These are phyloP conservation scores for Kodamaea suecica DNA, from an alignment of 1,139 yeast genomes.

Conservation along the genomic window DNA sequence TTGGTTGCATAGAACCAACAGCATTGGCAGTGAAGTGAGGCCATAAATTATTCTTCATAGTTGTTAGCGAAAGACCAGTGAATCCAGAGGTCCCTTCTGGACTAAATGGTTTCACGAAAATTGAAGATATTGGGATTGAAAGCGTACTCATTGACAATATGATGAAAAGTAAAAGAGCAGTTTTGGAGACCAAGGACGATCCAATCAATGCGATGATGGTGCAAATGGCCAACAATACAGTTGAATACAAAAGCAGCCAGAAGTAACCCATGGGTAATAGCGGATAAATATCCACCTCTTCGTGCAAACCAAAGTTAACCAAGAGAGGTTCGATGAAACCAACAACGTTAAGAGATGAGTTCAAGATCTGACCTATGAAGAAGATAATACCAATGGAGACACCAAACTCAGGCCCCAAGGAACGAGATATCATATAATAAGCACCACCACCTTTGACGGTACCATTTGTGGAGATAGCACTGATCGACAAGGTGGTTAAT, in stretches of 20 bases:
- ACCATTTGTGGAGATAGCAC: constrained; percentile 81
- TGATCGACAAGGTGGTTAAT: constrained; percentile 67
- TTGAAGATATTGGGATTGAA: constrained; percentile 76
- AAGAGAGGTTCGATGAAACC: constrained; percentile 74
- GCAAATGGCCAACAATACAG: constrained; percentile 65
- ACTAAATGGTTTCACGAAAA: constrained; percentile 57
- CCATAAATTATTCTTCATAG: constrained; percentile 59
- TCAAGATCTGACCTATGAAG: constrained; percentile 72
- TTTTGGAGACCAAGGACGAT: constrained; percentile 75
- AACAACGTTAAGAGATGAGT: constrained; percentile 74
- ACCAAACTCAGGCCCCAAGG: constrained; percentile 81
- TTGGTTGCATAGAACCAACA: constrained; percentile 74
- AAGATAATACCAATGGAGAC: constrained; percentile 79
- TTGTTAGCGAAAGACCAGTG: constrained; percentile 70
- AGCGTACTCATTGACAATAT: constrained; percentile 69
- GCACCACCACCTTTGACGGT: constrained; percentile 86
- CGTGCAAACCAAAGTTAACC: constrained; percentile 55
- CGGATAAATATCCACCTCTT: constrained; percentile 53
- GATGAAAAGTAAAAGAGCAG: constrained; percentile 74
- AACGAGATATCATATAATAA: constrained; percentile 75
- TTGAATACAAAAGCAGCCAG: constrained; percentile 61
- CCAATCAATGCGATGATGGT: constrained; percentile 81
- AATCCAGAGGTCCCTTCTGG: constrained; percentile 51
- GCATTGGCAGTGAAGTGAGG: constrained; percentile 88
- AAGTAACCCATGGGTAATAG: constrained; percentile 52